Evolutionary conservation across 306 rosid species (phyloP).

Genomic region (Pyrus betulifolia): DNA sequence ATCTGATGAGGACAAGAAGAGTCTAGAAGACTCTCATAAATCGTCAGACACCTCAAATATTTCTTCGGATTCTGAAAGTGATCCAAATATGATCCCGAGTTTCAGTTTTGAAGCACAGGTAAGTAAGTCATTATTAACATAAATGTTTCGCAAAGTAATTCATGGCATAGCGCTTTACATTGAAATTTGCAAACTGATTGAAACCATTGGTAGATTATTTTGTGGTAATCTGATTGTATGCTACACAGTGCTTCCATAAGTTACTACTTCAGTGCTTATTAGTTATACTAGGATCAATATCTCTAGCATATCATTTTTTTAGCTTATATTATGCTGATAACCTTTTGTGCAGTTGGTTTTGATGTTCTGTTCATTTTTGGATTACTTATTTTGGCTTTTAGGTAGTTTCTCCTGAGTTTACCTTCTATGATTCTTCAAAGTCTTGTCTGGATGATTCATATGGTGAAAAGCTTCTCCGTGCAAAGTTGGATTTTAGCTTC

Average conservation of each 20-base stretch:
- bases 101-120: conserved; percentile 98
- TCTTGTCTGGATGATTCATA: conserved; percentile 77
- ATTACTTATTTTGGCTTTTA: conserved; percentile 23
- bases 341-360: neutral
- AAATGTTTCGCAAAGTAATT: neutral
- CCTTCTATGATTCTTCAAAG: conserved; percentile 93
- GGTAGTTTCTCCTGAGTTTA: conserved; percentile 92
- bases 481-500: conserved; percentile 93
- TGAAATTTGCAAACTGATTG: neutral
- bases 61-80: conserved; percentile 32
- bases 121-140: neutral
- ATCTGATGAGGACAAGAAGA: conserved; percentile 41
- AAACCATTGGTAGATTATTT: neutral
- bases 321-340: neutral
- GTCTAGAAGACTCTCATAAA: conserved; percentile 30
- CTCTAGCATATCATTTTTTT: neutral
- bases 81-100: conserved; percentile 49
- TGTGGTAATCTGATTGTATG: neutral
- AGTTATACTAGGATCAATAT: neutral
- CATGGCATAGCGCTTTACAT: neutral
- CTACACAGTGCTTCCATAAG: neutral
- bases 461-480: conserved; percentile 97
- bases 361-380: neutral
- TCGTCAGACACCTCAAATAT: conserved; percentile 28
- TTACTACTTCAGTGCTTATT: neutral